Evolutionary conservation across 2,329 filamentous ascomycete species (phyloP).

Genomic region (Trichophyton schoenleinii): DNA sequence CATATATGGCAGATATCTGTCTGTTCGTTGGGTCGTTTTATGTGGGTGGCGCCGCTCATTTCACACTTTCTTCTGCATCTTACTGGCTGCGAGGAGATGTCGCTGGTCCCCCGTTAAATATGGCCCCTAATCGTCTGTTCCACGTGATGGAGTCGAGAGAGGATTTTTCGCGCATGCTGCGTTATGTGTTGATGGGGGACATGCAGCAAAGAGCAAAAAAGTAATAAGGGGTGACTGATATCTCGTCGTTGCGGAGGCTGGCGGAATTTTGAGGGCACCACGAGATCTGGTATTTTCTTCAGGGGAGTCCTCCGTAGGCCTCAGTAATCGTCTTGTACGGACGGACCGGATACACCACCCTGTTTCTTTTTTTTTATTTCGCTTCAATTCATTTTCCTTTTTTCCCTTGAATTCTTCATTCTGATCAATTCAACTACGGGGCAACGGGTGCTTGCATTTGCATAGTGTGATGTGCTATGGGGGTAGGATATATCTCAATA

Average conservation of each 20-base stretch:
- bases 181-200: background rate
- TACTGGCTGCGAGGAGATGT: background rate
- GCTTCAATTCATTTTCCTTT: background rate
- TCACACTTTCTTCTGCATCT: conserved; percentile 1
- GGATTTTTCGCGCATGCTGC: conserved; percentile 1
- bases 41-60: background rate
- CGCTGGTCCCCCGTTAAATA: background rate
- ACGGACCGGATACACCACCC: background rate
- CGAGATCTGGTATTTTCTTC: background rate
- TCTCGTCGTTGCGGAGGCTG: background rate
- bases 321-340: background rate
- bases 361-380: background rate
- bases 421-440: background rate
- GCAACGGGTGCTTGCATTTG: background rate
- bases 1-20: background rate
- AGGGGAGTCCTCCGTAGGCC: background rate
- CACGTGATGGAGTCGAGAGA: background rate
- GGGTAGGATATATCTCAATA: background rate
- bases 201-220: background rate
- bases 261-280: background rate
- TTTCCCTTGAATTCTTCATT: background rate
- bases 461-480: background rate
- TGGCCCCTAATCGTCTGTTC: background rate
- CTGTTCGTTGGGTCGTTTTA: background rate
- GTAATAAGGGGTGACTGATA: background rate